Evolutionary conservation across 139 green algal genomes (phyloP).

Genomic region (Chloropicon primus): DNA sequence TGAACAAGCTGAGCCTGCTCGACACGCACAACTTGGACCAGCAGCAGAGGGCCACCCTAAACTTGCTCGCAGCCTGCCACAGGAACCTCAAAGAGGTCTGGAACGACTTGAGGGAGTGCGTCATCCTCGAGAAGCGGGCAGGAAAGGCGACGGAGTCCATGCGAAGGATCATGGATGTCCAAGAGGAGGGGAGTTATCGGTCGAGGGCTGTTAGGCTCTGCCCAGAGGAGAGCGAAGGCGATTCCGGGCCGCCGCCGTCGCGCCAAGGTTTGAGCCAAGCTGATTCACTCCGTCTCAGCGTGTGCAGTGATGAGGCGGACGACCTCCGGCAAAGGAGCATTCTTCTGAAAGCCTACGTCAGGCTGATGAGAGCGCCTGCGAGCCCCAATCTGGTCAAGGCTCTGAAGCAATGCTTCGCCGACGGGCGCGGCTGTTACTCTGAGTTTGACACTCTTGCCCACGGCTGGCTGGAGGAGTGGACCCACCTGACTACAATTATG

Average conservation of each 20-base stretch:
- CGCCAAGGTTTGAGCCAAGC: too few relatives aligned
- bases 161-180: background rate
- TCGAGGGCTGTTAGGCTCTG: too few relatives aligned
- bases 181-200: too few relatives aligned
- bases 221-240: too few relatives aligned
- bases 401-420: background rate
- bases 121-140: background rate
- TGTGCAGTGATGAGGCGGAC: background rate
- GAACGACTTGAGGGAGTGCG: background rate
- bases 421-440: background rate
- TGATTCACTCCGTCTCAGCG: too few relatives aligned
- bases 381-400: background rate
- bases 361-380: background rate
- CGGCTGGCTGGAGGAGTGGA: background rate
- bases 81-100: background rate
- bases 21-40: background rate
- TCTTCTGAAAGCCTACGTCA: background rate
- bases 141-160: background rate
- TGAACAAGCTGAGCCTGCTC: background rate
- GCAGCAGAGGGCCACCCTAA: background rate
- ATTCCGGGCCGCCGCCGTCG: too few relatives aligned
- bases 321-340: background rate
- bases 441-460: background rate
- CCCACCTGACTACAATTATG: background rate
- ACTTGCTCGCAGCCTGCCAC: background rate